Evolutionary conservation across 805 yeast species (phyloP).

Genomic region (Lipomyces mesembrius): DNA sequence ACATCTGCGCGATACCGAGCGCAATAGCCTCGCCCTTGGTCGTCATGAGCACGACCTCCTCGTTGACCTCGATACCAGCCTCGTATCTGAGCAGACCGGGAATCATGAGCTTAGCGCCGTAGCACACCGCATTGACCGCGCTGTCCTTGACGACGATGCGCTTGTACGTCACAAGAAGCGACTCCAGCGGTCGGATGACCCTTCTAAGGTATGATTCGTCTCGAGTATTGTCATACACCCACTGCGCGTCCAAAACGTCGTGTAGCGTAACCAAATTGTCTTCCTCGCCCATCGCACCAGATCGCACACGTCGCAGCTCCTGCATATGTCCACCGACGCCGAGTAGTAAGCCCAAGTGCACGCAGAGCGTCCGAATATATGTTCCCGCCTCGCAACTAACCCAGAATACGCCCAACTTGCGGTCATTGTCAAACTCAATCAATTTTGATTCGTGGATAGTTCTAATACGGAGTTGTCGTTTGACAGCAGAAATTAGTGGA

Average conservation of each 20-base stretch:
- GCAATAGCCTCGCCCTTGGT: conserved; percentile 99
- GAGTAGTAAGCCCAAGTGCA: conserved; percentile 95
- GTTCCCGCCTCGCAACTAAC: conserved; percentile 99
- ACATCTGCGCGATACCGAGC: conserved; percentile 97
- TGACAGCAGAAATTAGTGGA: conserved; percentile 97
- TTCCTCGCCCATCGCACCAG: conserved; percentile 90
- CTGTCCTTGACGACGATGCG: conserved; percentile 94
- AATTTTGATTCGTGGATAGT: conserved; percentile 95
- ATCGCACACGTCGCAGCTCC: conserved; percentile 98
- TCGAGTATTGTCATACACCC: conserved; percentile 94
- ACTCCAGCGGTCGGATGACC: conserved; percentile 92
- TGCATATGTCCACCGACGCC: conserved; percentile 99
- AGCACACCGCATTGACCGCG: conserved; percentile 97
- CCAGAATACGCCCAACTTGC: conserved; percentile 98
- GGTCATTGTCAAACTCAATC: conserved; percentile 94
- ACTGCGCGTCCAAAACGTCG: conserved; percentile 97
- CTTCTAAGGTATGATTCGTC: conserved; percentile 95
- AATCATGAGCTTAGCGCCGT: conserved; percentile 98
- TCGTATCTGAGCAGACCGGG: conserved; percentile 98
- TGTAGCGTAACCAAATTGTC: conserved; percentile 94
- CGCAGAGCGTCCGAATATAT: conserved; percentile 98
- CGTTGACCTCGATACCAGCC: conserved; percentile 95
- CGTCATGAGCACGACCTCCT: conserved; percentile 96
- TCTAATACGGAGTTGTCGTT: conserved; percentile 97
- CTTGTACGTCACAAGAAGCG: conserved; percentile 91